These are phyloP conservation scores for Penicillium lividum DNA, from an alignment of 495 filamentous ascomycete genomes.

Conservation along the genomic window DNA sequence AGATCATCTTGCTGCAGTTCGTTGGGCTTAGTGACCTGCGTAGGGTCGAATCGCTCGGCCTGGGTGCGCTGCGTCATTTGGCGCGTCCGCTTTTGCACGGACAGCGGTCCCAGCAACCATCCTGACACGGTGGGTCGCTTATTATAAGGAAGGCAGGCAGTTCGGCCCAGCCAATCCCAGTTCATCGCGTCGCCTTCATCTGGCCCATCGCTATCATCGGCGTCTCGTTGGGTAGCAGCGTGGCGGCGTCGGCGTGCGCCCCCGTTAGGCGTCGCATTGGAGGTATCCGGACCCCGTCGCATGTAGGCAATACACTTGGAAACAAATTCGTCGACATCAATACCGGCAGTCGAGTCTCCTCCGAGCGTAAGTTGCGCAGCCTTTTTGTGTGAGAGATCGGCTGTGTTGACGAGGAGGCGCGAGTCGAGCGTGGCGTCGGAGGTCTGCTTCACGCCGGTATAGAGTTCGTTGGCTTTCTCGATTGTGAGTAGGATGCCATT, in stretches of 20 bases:
- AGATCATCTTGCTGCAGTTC: conserved; percentile 72
- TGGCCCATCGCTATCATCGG: conserved; percentile 49
- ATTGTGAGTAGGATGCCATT: conserved; percentile 63
- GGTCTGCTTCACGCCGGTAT: conserved; percentile 78
- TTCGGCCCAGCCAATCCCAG: conserved; percentile 81
- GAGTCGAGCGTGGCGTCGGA: conserved; percentile 92
- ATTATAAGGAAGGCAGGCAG: conserved; percentile 70
- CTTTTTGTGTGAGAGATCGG: conserved; percentile 76
- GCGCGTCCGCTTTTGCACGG: conserved; percentile 79
- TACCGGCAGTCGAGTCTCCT: conserved; percentile 58
- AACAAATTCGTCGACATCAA: conserved; percentile 93
- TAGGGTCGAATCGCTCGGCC: conserved; percentile 60
- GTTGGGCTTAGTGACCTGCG: conserved; percentile 67
- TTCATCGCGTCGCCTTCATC: conserved; percentile 75
- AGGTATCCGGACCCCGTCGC: conserved; percentile 54
- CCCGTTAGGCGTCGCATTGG: conserved; percentile 18
- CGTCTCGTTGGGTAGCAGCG: conserved; percentile 34
- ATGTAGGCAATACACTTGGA: conserved; percentile 89
- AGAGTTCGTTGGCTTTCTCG: conserved; percentile 61
- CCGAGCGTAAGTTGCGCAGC: conserved; percentile 69
- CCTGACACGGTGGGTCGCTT: conserved; percentile 74
- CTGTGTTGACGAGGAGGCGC: conserved; percentile 72
- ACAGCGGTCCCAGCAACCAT: conserved; percentile 87
- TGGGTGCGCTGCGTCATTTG: conserved; percentile 65
- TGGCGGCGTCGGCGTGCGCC: conserved; percentile 35